Conservation (phyloP, 441 rosid genomes). For the Lepidium campestre region DNA sequence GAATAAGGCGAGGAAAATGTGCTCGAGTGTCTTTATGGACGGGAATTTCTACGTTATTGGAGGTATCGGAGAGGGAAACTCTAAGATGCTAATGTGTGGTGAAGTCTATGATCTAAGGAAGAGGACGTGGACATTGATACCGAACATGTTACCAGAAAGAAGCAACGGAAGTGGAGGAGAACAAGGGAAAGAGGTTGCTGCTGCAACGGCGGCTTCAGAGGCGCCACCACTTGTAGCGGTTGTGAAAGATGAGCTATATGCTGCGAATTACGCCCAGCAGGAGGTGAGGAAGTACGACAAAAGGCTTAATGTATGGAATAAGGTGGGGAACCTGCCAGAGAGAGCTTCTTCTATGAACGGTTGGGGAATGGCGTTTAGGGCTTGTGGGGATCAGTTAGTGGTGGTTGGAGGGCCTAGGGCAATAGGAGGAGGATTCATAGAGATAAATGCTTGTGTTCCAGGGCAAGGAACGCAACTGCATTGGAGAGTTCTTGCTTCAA, state of each 20-base stretch:
- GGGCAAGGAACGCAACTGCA: slow-evolving; percentile 37
- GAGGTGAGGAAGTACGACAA: slow-evolving; percentile 48
- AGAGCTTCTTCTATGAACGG: slow-evolving; percentile 48
- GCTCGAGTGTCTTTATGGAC: slow-evolving; percentile 89
- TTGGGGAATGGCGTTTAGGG: slow-evolving; percentile 63
- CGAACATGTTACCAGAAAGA: slow-evolving; percentile 69
- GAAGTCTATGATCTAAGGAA: slow-evolving; percentile 70
- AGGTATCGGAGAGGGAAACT: slow-evolving; percentile 56
- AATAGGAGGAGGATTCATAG: slow-evolving; percentile 44
- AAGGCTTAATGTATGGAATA: slow-evolving; percentile 41
- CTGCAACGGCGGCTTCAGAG: slow-evolving; percentile 40
- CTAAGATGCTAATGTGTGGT: slow-evolving; percentile 55
- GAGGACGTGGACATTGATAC: slow-evolving; percentile 62
- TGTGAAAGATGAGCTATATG: slow-evolving; percentile 45
- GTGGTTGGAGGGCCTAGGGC: slow-evolving; percentile 62
- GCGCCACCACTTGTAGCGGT: slow-evolving; percentile 66
- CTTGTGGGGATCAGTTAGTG: slow-evolving; percentile 49
- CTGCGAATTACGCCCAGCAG: slow-evolving; percentile 40
- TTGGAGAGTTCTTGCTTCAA: slow-evolving; percentile 47
- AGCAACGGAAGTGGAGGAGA: slow-evolving; percentile 23
- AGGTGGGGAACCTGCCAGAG: slow-evolving; percentile 46
- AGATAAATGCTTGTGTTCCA: slow-evolving; percentile 53
- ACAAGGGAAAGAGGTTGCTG: background rate
- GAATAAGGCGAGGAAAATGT: slow-evolving; percentile 65
- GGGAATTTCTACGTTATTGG: slow-evolving; percentile 71